A percentile compares a stretch with the other conserved stretches of the same genome.
Conservation (phyloP, 2,329 filamentous ascomycete genomes). For the Sporothrix globosa region DNA sequence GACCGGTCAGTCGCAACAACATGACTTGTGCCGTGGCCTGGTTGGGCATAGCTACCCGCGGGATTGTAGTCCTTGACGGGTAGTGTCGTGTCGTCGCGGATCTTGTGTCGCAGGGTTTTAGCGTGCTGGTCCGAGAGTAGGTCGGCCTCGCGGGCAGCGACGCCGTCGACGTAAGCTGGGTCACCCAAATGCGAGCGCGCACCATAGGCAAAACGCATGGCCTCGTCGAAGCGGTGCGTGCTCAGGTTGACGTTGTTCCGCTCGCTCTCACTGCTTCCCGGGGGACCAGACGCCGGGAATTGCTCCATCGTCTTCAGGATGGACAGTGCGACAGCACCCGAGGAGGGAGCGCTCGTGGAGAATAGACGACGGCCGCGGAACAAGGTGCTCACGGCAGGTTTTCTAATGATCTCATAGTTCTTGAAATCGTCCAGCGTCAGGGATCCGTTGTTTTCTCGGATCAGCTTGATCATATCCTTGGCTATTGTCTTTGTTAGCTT, state of each 20-base stretch:
- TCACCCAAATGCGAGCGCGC: conserved; percentile 79
- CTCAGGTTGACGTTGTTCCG: conserved; percentile 61
- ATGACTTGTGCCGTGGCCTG: conserved; percentile 69
- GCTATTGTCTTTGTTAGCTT: conserved; percentile 51
- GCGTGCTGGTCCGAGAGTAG: conserved; percentile 69
- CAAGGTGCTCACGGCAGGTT: conserved; percentile 61
- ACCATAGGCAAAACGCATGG: conserved; percentile 87
- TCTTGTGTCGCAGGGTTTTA: conserved; percentile 63
- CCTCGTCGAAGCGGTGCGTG: conserved; percentile 82
- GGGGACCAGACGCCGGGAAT: conserved; percentile 57
- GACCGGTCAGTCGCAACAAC: conserved; percentile 70
- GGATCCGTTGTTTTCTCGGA: conserved; percentile 74
- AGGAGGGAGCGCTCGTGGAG: conserved; percentile 72
- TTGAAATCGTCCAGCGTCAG: conserved; percentile 80
- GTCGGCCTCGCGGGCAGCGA: conserved; percentile 64
- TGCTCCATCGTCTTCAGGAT: conserved; percentile 83
- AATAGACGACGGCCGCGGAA: conserved; percentile 74
- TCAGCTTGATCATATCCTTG: conserved; percentile 69
- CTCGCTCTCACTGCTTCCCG: conserved; percentile 49
- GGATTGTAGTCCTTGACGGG: conserved; percentile 77
- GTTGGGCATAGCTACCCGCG: conserved; percentile 29
- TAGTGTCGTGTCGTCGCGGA: conserved; percentile 72
- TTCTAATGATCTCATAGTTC: conserved; percentile 69
- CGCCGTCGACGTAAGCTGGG: conserved; percentile 69
- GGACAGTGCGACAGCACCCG: conserved; percentile 74